Evolutionary conservation across 2,329 filamentous ascomycete species (phyloP).

Genomic region (Rhynchosporium agropyri): DNA sequence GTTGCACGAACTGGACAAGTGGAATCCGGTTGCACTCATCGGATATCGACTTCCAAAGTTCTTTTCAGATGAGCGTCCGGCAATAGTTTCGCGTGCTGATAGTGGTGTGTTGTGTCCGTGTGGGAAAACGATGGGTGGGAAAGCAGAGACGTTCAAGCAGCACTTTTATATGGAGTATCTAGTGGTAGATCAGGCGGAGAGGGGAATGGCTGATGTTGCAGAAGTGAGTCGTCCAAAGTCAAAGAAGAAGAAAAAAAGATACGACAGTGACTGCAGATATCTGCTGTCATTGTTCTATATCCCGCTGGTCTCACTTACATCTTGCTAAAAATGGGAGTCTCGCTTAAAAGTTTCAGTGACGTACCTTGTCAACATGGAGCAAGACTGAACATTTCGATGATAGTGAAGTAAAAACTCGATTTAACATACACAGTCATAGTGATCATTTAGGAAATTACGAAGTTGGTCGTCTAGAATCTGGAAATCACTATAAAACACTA

Average conservation of each 20-base stretch:
- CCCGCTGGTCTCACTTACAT: too few relatives aligned
- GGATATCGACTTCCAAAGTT: not conserved
- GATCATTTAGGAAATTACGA: too few relatives aligned
- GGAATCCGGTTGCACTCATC: slow-evolving; percentile 3
- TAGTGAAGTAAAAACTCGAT: too few relatives aligned
- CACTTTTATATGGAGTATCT: not conserved
- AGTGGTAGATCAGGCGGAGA: not conserved
- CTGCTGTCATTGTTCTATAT: too few relatives aligned
- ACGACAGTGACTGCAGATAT: not conserved
- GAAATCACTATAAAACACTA: too few relatives aligned
- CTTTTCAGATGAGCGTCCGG: not conserved
- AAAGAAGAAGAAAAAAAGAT: not conserved
- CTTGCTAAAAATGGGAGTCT: too few relatives aligned
- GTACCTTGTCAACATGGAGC: too few relatives aligned
- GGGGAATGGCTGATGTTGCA: not conserved
- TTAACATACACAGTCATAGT: too few relatives aligned
- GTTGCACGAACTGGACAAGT: not conserved
- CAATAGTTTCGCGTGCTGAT: not conserved
- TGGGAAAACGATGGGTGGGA: not conserved
- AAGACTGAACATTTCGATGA: too few relatives aligned
- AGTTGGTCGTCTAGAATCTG: too few relatives aligned
- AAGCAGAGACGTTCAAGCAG: not conserved
- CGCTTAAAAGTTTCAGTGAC: too few relatives aligned
- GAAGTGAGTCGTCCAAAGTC: not conserved
- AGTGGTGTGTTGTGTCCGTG: not conserved